phyloP scores from a whole-genome alignment of 108 stramenopile genomes.

The Cyclostephanos tholiformis region DNA sequence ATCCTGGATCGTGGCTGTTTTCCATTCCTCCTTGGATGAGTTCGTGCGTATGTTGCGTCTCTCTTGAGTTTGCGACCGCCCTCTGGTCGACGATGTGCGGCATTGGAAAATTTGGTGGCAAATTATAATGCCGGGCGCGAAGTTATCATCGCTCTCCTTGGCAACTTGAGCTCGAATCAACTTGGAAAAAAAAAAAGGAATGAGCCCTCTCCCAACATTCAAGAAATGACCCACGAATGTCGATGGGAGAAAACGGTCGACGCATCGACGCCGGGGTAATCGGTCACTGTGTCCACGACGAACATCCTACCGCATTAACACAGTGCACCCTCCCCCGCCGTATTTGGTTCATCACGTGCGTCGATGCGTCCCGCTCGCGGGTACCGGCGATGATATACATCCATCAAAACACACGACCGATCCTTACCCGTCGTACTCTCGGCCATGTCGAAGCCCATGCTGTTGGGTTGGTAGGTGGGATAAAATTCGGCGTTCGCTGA shows the following conservation, averaged over 20 bases:
- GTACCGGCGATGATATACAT: too few species aligned
- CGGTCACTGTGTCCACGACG: conserved; percentile 33
- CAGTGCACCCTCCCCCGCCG: conserved; percentile 21
- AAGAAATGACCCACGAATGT: too few species aligned
- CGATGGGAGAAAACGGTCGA: too few species aligned
- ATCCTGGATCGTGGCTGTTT: conserved; percentile 53
- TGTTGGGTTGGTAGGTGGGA: too few species aligned
- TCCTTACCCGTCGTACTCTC: too few species aligned
- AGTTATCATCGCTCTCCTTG: neutral
- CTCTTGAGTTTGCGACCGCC: conserved; percentile 31
- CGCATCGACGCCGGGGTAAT: conserved; percentile 59
- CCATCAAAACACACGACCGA: too few species aligned
- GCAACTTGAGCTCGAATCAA: neutral
- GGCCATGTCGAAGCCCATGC: too few species aligned
- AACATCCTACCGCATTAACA: conserved; percentile 12
- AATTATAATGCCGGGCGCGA: conserved; percentile 1
- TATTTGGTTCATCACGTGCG: conserved; percentile 60
- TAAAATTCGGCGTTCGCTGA: too few species aligned
- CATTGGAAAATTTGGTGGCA: too few species aligned
- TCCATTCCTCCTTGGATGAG: conserved; percentile 47
- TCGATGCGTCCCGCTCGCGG: conserved; percentile 49
- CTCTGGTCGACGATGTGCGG: conserved; percentile 9
- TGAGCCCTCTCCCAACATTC: too few species aligned
- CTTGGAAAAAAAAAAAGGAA: neutral
- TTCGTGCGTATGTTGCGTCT: conserved; percentile 28